Percentiles rank a stretch among this genome's conserved stretches.
Conservation (phyloP, 352 stramenopile species). For the Elongisporangium undulatum region DNA sequence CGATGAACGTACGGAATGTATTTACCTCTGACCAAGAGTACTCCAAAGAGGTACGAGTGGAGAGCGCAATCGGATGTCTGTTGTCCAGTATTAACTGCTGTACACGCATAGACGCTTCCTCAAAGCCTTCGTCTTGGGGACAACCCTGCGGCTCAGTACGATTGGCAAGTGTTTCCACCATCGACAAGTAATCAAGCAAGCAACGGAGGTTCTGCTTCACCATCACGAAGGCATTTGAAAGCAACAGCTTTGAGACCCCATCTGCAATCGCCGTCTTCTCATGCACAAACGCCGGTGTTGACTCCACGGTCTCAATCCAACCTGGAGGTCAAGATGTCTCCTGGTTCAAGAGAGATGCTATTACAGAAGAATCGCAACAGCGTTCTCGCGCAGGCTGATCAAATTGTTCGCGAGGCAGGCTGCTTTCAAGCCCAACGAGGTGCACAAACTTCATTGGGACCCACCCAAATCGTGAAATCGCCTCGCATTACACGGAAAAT, state of each 20-base stretch:
- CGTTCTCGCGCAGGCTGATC: slow-evolving; percentile 35
- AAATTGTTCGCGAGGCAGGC: slow-evolving; percentile 38
- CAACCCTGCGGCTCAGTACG: slow-evolving; percentile 16
- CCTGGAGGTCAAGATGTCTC: slow-evolving; percentile 7
- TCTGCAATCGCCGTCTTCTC: background rate
- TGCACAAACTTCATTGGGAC: slow-evolving; percentile 6
- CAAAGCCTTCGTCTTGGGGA: slow-evolving; percentile 26
- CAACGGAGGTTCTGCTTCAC: background rate
- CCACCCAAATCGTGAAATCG: slow-evolving; percentile 5
- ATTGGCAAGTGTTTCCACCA: slow-evolving; percentile 26
- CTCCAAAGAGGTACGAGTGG: slow-evolving; percentile 25
- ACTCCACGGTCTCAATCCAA: background rate
- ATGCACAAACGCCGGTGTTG: background rate
- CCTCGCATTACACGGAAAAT: slow-evolving; percentile 9
- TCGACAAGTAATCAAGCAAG: background rate
- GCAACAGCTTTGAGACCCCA: background rate
- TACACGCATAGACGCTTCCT: slow-evolving; percentile 32
- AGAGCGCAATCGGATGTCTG: background rate
- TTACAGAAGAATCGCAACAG: slow-evolving; percentile 16
- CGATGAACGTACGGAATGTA: slow-evolving; percentile 64
- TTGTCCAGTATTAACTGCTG: background rate
- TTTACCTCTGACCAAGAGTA: slow-evolving; percentile 52
- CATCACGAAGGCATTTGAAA: background rate
- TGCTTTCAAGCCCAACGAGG: slow-evolving; percentile 18
- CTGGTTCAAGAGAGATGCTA: slow-evolving; percentile 3